Percentiles rank a stretch among this genome's conserved stretches.
phyloP scores from a whole-genome alignment of 2,329 filamentous ascomycete species.

The Botrytis sinoallii region DNA sequence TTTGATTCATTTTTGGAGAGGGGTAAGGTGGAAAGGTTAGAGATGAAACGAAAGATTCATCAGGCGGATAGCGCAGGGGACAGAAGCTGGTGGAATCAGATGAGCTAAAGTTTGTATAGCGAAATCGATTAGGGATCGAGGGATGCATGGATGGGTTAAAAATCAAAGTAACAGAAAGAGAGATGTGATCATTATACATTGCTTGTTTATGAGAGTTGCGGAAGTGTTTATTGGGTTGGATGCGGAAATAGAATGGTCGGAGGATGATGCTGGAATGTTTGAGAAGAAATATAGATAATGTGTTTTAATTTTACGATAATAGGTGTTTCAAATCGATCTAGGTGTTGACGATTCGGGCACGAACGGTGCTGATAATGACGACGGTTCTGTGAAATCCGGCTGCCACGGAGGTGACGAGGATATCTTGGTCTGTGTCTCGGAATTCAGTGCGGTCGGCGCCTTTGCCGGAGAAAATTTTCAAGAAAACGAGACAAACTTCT shows the following conservation, averaged over 20 bases:
- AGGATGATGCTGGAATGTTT: background rate
- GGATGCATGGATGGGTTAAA: background rate
- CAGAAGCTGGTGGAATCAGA: background rate
- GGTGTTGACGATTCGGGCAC: constrained; percentile 53
- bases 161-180: background rate
- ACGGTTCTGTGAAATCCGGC: constrained; percentile 55
- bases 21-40: background rate
- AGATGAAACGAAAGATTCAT: background rate
- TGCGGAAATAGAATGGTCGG: background rate
- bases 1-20: background rate
- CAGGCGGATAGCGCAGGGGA: background rate
- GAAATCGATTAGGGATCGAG: background rate
- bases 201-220: background rate
- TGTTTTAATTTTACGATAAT: background rate
- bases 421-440: constrained; percentile 40
- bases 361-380: constrained; percentile 63
- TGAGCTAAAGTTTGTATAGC: background rate
- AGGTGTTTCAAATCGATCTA: constrained; percentile 49
- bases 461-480: constrained; percentile 68
- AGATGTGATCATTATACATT: background rate
- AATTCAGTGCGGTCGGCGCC: constrained; percentile 61
- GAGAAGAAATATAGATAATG: background rate
- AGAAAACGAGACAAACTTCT: constrained; percentile 38
- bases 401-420: constrained; percentile 46
- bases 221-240: background rate